Evolutionary conservation across 768 basidiomycete genomes (phyloP), one percentile per base, ranked within the genome.

Genomic region (Cytidiella melzeri): DNA sequence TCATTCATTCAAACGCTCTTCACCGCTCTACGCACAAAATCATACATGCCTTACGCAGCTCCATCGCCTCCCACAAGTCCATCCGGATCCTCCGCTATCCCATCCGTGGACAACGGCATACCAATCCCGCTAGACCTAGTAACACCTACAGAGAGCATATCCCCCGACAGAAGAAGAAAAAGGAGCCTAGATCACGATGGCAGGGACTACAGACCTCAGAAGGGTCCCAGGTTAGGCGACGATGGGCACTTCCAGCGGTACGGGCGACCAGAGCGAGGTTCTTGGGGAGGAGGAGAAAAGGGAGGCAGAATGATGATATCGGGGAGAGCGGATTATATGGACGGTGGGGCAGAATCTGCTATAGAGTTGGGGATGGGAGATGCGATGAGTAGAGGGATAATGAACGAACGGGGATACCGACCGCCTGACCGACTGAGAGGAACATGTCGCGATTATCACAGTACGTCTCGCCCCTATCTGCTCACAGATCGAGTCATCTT

Each of bases 381-480:
- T n/a, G n/a, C n/a, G n/a, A n/a, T n/a, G n/a, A n/a, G n/a, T 54
- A 57, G 24, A 55, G 59, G 34, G 21, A 52, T 53, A 56, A 47
- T 59, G 51, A 74, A 74, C 51, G 72, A 72, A 7, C 70, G 81
- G 53, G 75, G 73, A 5, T 88, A 89, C 59, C 79, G 77, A 47
- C 84, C 83, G 25, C 84, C 81, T 59, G 86, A 84, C 55, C 83
- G 81, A 62, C 79, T 79, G 53, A 76, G 82, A 55, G 87, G 87
- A 11, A 78, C 86, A 53, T 97, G 93, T 70, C 79, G 87, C 52
- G 92, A 97, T 67, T 97, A 95, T 64, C 83, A 94, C 66, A 90
- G 94, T 94, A 61, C 61, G 93, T 46, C 38, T 55, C 23, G 38
- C 37, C 12, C 38, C 40, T 24, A 46, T 37, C 45, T 39, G 47